Percentiles rank a stretch among this genome's conserved stretches.
These are phyloP conservation scores for Xylariaceae sp. DNA, from an alignment of 2,329 filamentous ascomycete genomes.

Conservation along the genomic window DNA sequence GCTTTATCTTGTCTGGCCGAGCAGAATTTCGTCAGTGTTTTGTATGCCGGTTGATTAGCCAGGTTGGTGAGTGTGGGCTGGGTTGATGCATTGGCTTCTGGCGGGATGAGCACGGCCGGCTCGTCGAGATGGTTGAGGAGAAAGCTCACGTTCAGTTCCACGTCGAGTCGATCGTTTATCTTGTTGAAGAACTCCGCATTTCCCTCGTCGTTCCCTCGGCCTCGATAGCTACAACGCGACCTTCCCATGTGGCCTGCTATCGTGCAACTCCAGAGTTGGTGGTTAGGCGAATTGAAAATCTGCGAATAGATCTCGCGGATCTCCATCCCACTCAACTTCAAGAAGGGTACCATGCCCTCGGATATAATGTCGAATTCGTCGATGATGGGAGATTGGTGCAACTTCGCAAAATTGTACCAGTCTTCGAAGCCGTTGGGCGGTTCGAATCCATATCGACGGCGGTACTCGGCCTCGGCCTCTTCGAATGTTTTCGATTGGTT, in stretches of 20 bases:
- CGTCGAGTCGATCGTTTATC: conserved; percentile 24
- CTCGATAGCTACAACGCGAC: conserved; percentile 33
- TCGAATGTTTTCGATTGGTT: conserved; percentile 37
- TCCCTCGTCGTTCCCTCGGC: conserved; percentile 33
- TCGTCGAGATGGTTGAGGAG: conserved; percentile 47
- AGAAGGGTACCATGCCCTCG: conserved; percentile 38
- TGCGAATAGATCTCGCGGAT: conserved; percentile 29
- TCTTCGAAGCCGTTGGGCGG: conserved; percentile 43
- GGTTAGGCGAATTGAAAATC: conserved; percentile 22
- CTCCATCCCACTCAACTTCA: conserved; percentile 34
- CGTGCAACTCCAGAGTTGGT: conserved; percentile 37
- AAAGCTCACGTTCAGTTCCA: conserved; percentile 37
- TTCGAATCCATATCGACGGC: conserved; percentile 37
- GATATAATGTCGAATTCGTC: conserved; percentile 46
- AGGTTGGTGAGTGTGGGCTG: conserved; percentile 27
- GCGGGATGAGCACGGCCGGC: conserved; percentile 37
- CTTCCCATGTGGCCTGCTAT: conserved; percentile 26
- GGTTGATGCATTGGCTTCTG: background rate
- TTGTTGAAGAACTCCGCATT: conserved; percentile 31
- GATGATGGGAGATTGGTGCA: conserved; percentile 41
- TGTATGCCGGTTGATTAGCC: conserved; percentile 30
- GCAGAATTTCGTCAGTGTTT: conserved; percentile 32
- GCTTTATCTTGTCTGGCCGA: background rate
- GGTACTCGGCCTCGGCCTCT: conserved; percentile 39
- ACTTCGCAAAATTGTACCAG: conserved; percentile 42